A percentile compares a stretch with the other conserved stretches of the same genome.
Conservation (phyloP, 1,139 yeast genomes). For the Blastobotrys arbuscula region DNA sequence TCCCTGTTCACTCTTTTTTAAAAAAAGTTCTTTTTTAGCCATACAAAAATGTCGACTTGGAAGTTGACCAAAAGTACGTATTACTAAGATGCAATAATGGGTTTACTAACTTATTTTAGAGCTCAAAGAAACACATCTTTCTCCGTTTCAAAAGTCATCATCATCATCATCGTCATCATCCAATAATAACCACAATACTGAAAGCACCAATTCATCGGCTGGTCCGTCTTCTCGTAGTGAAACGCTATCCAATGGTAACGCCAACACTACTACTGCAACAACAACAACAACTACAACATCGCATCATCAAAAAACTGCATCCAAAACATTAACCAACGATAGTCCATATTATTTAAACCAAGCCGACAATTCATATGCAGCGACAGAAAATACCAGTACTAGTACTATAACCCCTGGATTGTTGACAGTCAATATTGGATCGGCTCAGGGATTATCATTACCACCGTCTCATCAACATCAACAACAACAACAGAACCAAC, state of each 20-base stretch:
- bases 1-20: no score
- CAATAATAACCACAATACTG: not conserved
- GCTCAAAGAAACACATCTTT: slow-evolving; percentile 37
- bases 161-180: not conserved
- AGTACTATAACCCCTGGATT: slow-evolving; percentile 54
- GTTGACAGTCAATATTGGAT: slow-evolving; percentile 62
- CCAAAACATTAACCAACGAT: slow-evolving; percentile 7
- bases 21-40: no score
- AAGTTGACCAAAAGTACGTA: slow-evolving; percentile 12
- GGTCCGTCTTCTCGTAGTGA: slow-evolving; percentile 5
- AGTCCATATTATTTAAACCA: not conserved
- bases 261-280: not conserved
- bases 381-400: slow-evolving; percentile 15
- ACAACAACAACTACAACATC: not conserved
- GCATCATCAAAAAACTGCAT: slow-evolving; percentile 1
- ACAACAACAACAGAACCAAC: not conserved
- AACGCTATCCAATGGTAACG: not conserved
- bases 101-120: slow-evolving; percentile 20
- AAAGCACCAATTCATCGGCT: not conserved
- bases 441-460: slow-evolving; percentile 53
- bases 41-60: slow-evolving; percentile 12
- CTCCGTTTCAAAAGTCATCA: slow-evolving; percentile 18
- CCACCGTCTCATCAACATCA: slow-evolving; percentile 43
- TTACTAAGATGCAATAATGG: not conserved
- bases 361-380: not conserved